These are phyloP conservation scores for Castanea crenata DNA, from an alignment of 306 rosid species.

Conservation along the genomic window DNA sequence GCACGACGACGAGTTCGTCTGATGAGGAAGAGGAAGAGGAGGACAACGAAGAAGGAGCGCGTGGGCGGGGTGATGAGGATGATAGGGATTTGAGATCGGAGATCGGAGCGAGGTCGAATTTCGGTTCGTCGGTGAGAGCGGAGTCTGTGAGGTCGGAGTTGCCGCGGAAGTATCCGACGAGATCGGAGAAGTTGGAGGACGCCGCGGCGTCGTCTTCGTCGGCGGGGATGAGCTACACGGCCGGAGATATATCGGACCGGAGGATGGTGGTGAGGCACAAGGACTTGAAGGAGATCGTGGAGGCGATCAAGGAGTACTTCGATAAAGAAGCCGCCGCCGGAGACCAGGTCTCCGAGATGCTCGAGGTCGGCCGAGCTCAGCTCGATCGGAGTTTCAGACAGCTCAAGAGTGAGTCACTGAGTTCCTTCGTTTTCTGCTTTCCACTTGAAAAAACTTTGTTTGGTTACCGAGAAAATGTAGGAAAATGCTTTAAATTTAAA, in stretches of 20 bases:
- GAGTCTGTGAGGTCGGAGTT: slow-evolving; percentile 22
- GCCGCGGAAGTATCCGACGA: slow-evolving; percentile 22
- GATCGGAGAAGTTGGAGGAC: slow-evolving; percentile 33
- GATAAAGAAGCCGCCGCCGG: slow-evolving; percentile 82
- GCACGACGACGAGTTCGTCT: slow-evolving; percentile 68
- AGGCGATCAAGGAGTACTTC: slow-evolving; percentile 74
- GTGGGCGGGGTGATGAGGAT: slow-evolving; percentile 30
- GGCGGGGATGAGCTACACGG: slow-evolving; percentile 30
- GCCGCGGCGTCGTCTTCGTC: slow-evolving; percentile 29
- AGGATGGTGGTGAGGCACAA: slow-evolving; percentile 88
- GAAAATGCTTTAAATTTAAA: neutral
- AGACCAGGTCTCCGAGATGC: slow-evolving; percentile 78
- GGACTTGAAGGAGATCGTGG: slow-evolving; percentile 89
- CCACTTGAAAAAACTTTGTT: neutral
- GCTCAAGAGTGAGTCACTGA: slow-evolving; percentile 59
- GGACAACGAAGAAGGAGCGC: no score
- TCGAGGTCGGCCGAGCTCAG: slow-evolving; percentile 79
- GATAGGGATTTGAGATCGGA: slow-evolving; percentile 69
- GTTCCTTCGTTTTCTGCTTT: no score
- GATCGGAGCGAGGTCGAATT: slow-evolving; percentile 66
- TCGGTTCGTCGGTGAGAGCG: slow-evolving; percentile 49
- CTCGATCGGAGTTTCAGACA: slow-evolving; percentile 86
- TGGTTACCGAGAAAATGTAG: neutral
- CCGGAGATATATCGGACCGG: slow-evolving; percentile 59
- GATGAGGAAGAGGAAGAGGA: slow-evolving; percentile 41